Evolutionary conservation across 225 moss, liverwort and hornwort species (phyloP).

Genomic region (Polytrichum commune): DNA sequence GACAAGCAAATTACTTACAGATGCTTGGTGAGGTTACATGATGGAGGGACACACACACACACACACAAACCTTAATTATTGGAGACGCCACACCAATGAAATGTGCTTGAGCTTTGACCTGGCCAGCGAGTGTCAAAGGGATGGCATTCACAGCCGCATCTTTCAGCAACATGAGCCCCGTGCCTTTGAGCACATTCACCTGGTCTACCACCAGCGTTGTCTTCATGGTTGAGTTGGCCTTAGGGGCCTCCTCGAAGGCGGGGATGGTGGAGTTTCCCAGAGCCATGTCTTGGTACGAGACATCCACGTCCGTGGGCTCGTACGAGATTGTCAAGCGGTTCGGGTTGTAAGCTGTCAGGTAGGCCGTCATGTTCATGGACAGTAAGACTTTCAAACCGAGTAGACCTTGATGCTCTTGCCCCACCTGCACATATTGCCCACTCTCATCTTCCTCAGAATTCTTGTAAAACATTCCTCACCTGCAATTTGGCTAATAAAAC

Average conservation of each 20-base stretch:
- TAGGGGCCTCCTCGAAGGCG: slow-evolving; percentile 27
- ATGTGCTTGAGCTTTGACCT: slow-evolving; percentile 27
- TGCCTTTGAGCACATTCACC: slow-evolving; percentile 22
- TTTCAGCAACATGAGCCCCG: slow-evolving; percentile 34
- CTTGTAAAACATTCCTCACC: neutral
- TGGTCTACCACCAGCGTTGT: slow-evolving; percentile 18
- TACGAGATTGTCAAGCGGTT: slow-evolving; percentile 37
- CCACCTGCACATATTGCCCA: slow-evolving; percentile 18
- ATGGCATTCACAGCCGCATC: slow-evolving; percentile 25
- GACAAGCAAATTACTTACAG: neutral
- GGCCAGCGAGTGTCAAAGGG: slow-evolving; percentile 28
- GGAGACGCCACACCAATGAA: slow-evolving; percentile 32
- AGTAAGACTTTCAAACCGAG: slow-evolving; percentile 13
- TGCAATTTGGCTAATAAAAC: neutral
- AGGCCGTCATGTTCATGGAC: slow-evolving; percentile 38
- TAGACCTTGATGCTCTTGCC: slow-evolving; percentile 22
- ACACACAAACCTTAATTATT: slow-evolving; percentile 21
- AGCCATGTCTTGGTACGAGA: slow-evolving; percentile 31
- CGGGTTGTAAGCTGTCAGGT: slow-evolving; percentile 32
- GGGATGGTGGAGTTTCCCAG: slow-evolving; percentile 39
- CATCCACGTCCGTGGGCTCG: slow-evolving; percentile 24
- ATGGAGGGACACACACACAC: neutral
- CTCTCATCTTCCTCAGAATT: neutral
- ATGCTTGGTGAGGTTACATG: neutral
- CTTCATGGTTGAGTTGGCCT: slow-evolving; percentile 31